Evolutionary conservation across 225 moss, liverwort and hornwort genomes (phyloP).

Genomic region (Sphagnum contortum): DNA sequence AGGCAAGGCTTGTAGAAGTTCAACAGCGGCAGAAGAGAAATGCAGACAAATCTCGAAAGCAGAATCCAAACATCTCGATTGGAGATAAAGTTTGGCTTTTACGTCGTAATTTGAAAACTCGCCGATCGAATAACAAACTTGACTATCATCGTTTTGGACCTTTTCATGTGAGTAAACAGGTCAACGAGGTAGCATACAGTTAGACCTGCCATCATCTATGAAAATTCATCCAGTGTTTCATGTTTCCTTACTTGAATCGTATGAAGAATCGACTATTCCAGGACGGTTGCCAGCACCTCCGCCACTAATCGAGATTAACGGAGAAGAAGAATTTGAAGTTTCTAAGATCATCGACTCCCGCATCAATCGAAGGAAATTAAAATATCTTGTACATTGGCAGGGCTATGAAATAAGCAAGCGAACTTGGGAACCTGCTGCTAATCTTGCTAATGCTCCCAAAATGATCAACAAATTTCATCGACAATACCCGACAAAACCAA

Average conservation of each 20-base stretch:
- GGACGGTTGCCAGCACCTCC: constrained; percentile 3
- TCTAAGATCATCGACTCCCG: not conserved
- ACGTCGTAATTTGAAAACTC: constrained; percentile 10
- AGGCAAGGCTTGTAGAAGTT: not conserved
- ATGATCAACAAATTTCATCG: constrained; percentile 2
- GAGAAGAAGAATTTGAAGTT: constrained; percentile 1
- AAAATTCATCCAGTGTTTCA: constrained; percentile 12
- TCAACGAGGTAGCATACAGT: constrained; percentile 8
- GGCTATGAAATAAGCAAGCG: constrained; percentile 4
- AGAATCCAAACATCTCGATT: not conserved
- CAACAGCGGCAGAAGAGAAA: not conserved
- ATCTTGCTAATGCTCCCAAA: constrained; percentile 3
- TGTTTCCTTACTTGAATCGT: constrained; percentile 8
- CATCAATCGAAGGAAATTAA: not conserved
- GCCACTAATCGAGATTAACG: constrained; percentile 3
- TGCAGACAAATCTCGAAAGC: not conserved
- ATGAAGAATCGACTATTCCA: constrained; percentile 4
- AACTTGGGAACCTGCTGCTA: not conserved
- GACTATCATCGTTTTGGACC: constrained; percentile 5
- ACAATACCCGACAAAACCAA: not conserved
- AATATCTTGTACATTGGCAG: constrained; percentile 4
- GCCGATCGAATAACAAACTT: constrained; percentile 5
- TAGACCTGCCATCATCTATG: constrained; percentile 7
- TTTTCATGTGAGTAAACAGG: constrained; percentile 1
- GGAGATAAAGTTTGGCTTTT: constrained; percentile 7